Conservation (phyloP, 108 stramenopile species). For the Nitzschia inconspicua region DNA sequence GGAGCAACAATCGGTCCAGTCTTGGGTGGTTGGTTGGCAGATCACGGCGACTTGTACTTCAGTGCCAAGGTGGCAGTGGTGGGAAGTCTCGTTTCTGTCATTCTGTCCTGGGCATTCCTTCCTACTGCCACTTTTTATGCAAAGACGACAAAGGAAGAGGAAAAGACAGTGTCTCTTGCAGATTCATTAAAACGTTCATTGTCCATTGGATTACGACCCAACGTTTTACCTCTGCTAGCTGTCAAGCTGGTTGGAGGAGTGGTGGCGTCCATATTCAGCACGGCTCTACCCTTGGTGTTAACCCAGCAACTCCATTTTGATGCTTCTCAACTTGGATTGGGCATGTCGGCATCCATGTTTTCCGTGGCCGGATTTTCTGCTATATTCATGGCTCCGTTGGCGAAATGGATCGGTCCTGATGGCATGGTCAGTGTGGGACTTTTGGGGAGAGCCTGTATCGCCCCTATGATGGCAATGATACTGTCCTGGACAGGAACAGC, state of each 20-base stretch:
- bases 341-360: constrained; percentile 59
- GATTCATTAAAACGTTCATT: neutral
- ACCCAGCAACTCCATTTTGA: constrained; percentile 44
- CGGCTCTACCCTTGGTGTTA: constrained; percentile 57
- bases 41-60: constrained; percentile 49
- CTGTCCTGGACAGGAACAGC: neutral
- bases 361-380: constrained; percentile 65
- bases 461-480: constrained; percentile 6
- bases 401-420: constrained; percentile 29
- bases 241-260: constrained; percentile 71
- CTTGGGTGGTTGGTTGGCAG: constrained; percentile 64
- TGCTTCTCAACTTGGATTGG: constrained; percentile 50
- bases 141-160: neutral
- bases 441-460: constrained; percentile 26
- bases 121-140: constrained; percentile 13
- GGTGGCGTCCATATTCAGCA: constrained; percentile 54
- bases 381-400: constrained; percentile 53
- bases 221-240: constrained; percentile 50
- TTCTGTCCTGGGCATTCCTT: constrained; percentile 48
- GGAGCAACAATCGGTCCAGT: constrained; percentile 76
- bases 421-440: constrained; percentile 47
- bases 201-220: constrained; percentile 32
- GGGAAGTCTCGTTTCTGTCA: constrained; percentile 60
- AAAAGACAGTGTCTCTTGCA: neutral
- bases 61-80: constrained; percentile 72